These are phyloP conservation scores for Penicillium expansum DNA, from an alignment of 2,329 filamentous ascomycete genomes.

Conservation along the genomic window DNA sequence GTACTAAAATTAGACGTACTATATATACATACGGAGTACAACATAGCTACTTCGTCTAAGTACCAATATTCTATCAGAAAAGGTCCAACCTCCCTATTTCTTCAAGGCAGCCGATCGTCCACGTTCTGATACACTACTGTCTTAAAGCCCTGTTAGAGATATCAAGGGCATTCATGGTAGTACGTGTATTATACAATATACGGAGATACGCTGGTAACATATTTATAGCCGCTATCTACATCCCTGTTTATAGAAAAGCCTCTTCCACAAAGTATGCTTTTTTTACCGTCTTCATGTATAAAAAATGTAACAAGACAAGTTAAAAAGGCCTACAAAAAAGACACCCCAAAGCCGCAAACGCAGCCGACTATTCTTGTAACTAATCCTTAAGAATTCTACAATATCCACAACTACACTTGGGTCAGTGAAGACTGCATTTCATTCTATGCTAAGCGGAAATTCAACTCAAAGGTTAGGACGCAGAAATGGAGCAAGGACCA, in stretches of 20 bases:
- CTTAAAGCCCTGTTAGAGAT: not conserved
- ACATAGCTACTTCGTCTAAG: not conserved
- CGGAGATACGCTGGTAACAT: not conserved
- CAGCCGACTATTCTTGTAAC: no score
- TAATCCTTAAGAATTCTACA: not conserved
- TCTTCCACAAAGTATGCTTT: no score
- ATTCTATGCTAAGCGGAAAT: constrained; percentile 18
- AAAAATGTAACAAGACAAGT: no score
- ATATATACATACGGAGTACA: no score
- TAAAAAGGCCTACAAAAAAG: no score
- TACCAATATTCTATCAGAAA: not conserved
- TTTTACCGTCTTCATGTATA: no score
- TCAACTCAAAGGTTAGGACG: constrained; percentile 2
- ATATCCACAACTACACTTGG: not conserved
- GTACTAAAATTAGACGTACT: not conserved
- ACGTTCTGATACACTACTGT: not conserved
- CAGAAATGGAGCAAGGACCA: not conserved
- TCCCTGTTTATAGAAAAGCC: no score
- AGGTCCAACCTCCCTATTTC: not conserved
- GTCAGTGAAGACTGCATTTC: constrained; percentile 25
- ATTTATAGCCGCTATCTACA: not conserved
- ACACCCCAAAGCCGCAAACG: no score
- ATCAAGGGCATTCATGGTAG: not conserved
- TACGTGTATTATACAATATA: not conserved
- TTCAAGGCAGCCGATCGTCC: not conserved